A percentile compares a stretch with the other conserved stretches of the same genome.
These are phyloP conservation scores for Fagus sylvatica DNA, from an alignment of 306 rosid genomes.

Conservation along the genomic window DNA sequence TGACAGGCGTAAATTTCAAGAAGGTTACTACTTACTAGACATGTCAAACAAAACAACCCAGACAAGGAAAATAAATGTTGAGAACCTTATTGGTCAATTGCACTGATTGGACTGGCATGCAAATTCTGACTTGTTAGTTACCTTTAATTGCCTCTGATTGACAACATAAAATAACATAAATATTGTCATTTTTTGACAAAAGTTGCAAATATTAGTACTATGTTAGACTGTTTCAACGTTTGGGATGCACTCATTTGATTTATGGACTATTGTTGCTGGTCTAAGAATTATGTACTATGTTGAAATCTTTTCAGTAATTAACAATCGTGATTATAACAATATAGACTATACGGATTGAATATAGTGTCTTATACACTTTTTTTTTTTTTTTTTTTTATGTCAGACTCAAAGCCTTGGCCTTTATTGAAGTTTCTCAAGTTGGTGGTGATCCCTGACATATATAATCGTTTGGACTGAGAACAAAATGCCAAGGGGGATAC, in stretches of 20 bases:
- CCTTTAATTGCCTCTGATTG: background rate
- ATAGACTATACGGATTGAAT: no score
- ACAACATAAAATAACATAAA: no score
- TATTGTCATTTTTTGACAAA: no score
- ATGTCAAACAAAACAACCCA: constrained; percentile 17
- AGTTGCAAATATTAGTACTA: background rate
- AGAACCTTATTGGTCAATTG: constrained; percentile 21
- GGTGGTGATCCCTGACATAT: constrained; percentile 2
- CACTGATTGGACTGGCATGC: constrained; percentile 13
- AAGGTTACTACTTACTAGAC: background rate
- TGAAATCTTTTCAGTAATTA: background rate
- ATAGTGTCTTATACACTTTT: background rate
- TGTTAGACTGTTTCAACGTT: background rate
- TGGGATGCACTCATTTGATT: background rate
- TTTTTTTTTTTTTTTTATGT: background rate
- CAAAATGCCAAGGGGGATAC: constrained; percentile 18
- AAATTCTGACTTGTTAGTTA: background rate
- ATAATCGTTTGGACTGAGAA: constrained; percentile 21
- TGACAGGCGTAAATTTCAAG: background rate
- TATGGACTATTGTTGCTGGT: background rate
- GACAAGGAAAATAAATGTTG: background rate
- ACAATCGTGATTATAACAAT: background rate
- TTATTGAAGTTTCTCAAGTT: background rate
- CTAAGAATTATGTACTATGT: background rate
- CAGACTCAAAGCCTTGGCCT: background rate